These are phyloP conservation scores for Exserohilum turcica DNA, from an alignment of 2,329 filamentous ascomycete species.

Conservation along the genomic window DNA sequence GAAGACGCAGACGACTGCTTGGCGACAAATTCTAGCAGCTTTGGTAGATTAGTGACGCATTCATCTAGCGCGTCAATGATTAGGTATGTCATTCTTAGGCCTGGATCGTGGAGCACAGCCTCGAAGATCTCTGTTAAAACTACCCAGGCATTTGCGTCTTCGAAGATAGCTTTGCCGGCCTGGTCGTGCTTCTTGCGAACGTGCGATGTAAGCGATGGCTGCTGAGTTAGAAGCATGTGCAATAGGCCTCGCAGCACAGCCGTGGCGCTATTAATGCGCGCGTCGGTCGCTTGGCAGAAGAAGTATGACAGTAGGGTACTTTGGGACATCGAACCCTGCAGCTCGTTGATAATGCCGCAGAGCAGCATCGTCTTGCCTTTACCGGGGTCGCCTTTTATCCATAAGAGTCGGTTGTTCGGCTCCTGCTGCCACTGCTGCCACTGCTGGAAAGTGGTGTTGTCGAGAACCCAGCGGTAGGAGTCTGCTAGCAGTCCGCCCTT, in stretches of 20 bases:
- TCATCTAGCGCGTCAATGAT: slow-evolving; percentile 25
- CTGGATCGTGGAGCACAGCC: slow-evolving; percentile 48
- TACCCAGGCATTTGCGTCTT: slow-evolving; percentile 19
- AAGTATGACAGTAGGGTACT: slow-evolving; percentile 12
- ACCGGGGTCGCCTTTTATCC: slow-evolving; percentile 31
- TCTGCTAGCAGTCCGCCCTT: slow-evolving; percentile 8
- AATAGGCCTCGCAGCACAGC: slow-evolving; percentile 54
- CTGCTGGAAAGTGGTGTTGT: slow-evolving; percentile 22
- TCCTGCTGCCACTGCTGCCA: slow-evolving; percentile 29
- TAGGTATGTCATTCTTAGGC: slow-evolving; percentile 6
- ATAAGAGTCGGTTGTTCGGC: slow-evolving; percentile 31
- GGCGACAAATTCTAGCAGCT: slow-evolving; percentile 3
- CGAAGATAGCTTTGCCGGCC: slow-evolving; percentile 5
- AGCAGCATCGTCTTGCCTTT: slow-evolving; percentile 49
- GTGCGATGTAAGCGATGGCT: slow-evolving; percentile 8
- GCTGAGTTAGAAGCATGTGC: slow-evolving; percentile 46
- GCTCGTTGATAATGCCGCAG: background rate
- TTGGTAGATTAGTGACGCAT: slow-evolving; percentile 5
- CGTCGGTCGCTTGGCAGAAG: slow-evolving; percentile 51
- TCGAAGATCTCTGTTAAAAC: slow-evolving; percentile 42
- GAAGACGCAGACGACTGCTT: slow-evolving; percentile 7
- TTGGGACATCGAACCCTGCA: slow-evolving; percentile 14
- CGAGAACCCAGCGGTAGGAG: slow-evolving; percentile 11
- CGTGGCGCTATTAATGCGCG: slow-evolving; percentile 43
- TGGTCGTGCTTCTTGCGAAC: slow-evolving; percentile 11